Percentiles rank a stretch among this genome's conserved stretches.
phyloP scores from a whole-genome alignment of 106 monocot species.

The Iris macrosiphon region DNA sequence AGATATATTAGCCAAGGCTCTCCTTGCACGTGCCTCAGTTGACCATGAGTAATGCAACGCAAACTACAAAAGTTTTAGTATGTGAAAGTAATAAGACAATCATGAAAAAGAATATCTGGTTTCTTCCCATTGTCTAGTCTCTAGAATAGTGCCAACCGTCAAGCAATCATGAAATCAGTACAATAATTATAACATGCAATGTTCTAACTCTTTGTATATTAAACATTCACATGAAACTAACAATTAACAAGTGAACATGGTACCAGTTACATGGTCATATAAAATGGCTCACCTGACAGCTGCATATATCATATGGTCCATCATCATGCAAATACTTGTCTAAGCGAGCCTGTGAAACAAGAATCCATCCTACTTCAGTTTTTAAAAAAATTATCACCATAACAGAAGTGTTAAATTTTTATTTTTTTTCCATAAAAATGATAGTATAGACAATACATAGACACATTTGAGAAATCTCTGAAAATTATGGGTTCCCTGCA shows the following conservation, averaged over 20 bases:
- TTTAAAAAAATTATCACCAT: too few species aligned
- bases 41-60: constrained; percentile 99
- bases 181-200: not conserved
- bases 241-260: not conserved
- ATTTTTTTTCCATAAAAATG: too few species aligned
- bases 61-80: constrained; percentile 49
- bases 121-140: too few species aligned
- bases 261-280: not conserved
- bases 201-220: too few species aligned
- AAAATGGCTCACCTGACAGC: constrained; percentile 73
- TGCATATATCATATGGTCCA: constrained; percentile 95
- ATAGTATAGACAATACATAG: too few species aligned
- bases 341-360: constrained; percentile 49
- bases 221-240: not conserved
- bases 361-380: too few species aligned
- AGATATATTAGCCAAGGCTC: constrained; percentile 81
- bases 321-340: constrained; percentile 81
- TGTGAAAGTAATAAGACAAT: not conserved
- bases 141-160: too few species aligned
- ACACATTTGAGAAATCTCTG: too few species aligned
- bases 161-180: too few species aligned
- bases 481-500: too few species aligned
- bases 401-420: too few species aligned
- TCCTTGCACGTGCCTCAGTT: constrained; percentile 87
- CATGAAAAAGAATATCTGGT: too few species aligned